Percentiles rank a stretch among this genome's conserved stretches.
phyloP scores from a whole-genome alignment of 2,329 filamentous ascomycete genomes.

The Phialophora chinensis region DNA sequence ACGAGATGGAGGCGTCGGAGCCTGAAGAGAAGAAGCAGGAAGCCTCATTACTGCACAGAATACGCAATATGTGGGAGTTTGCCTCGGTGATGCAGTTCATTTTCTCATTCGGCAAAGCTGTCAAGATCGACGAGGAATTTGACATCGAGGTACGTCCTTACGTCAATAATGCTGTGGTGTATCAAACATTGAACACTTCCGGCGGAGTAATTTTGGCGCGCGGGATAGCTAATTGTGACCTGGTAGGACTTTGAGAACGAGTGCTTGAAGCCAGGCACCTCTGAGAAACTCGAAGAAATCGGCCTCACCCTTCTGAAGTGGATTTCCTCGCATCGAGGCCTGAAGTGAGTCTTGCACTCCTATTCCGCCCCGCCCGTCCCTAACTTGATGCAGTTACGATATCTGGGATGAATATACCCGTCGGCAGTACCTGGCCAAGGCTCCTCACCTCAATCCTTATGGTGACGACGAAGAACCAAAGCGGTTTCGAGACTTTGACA shows the following conservation, averaged over 20 bases:
- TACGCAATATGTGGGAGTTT: constrained; percentile 95
- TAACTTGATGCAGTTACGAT: constrained; percentile 66
- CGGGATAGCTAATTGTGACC: constrained; percentile 33
- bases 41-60: constrained; percentile 62
- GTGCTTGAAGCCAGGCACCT: constrained; percentile 77
- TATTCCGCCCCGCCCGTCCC: constrained; percentile 17
- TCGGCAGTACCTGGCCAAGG: constrained; percentile 84
- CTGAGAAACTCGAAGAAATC: constrained; percentile 76
- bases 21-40: constrained; percentile 50
- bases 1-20: constrained; percentile 61
- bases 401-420: constrained; percentile 93
- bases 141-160: constrained; percentile 77
- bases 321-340: constrained; percentile 88
- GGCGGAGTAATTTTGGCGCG: constrained; percentile 33
- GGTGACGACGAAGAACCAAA: constrained; percentile 74
- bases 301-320: constrained; percentile 88
- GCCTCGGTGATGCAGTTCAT: constrained; percentile 94
- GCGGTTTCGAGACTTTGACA: constrained; percentile 80
- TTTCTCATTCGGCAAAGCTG: constrained; percentile 82
- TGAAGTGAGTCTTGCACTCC: constrained; percentile 70
- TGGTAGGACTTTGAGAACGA: constrained; percentile 83
- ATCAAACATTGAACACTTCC: background rate
- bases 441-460: constrained; percentile 81
- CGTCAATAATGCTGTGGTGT: background rate
- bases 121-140: constrained; percentile 87